Evolutionary conservation across 2,329 filamentous ascomycete genomes (phyloP).

Genomic region (Cladorrhinum sp.): DNA sequence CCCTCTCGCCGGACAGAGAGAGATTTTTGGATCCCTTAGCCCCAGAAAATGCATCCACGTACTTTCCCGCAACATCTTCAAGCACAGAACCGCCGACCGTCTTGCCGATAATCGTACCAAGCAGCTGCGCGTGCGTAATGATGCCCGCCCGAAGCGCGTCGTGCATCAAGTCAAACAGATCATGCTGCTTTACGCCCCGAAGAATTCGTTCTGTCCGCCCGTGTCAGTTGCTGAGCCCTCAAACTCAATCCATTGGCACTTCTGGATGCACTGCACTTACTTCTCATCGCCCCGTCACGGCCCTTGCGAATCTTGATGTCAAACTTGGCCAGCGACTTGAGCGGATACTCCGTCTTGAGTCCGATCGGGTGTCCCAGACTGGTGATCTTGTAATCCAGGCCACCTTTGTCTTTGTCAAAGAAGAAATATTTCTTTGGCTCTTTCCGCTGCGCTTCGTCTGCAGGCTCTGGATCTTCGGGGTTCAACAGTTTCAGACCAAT

Average conservation of each 20-base stretch:
- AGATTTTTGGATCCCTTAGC: slow-evolving; percentile 15
- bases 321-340: slow-evolving; percentile 27
- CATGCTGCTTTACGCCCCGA: slow-evolving; percentile 30
- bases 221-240: neutral
- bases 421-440: slow-evolving; percentile 26
- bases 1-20: slow-evolving; percentile 14
- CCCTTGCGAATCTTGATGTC: slow-evolving; percentile 31
- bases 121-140: slow-evolving; percentile 29
- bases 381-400: slow-evolving; percentile 31
- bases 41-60: slow-evolving; percentile 24
- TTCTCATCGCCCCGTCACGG: slow-evolving; percentile 27
- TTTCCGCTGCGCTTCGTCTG: slow-evolving; percentile 8
- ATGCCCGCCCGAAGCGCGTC: slow-evolving; percentile 29
- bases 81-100: slow-evolving; percentile 26
- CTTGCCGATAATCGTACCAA: slow-evolving; percentile 26
- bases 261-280: slow-evolving; percentile 16
- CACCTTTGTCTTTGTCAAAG: slow-evolving; percentile 24
- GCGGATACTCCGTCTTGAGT: slow-evolving; percentile 28
- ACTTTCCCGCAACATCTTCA: slow-evolving; percentile 29
- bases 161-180: slow-evolving; percentile 28
- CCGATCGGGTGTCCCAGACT: slow-evolving; percentile 30
- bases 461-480: slow-evolving; percentile 19
- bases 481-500: slow-evolving; percentile 26
- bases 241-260: neutral
- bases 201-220: slow-evolving; percentile 25